Percentiles rank a stretch among this genome's conserved stretches.
Evolutionary conservation across 257 asterid species (phyloP).

Genomic region (Nicotiana sylvestris): DNA sequence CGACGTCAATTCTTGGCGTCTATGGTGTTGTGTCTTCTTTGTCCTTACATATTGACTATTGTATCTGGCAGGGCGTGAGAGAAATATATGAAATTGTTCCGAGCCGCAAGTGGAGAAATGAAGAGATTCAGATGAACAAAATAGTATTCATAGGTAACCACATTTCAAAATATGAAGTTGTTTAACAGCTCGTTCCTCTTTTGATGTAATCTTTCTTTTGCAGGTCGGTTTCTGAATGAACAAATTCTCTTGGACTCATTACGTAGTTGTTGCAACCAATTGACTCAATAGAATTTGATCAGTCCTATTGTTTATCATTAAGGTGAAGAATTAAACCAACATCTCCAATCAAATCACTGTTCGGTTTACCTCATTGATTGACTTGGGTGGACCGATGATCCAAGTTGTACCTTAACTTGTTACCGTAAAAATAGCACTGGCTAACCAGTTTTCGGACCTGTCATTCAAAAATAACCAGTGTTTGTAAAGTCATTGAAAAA

Average conservation of each 20-base stretch:
- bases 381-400: background rate
- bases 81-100: conserved; percentile 94
- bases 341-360: background rate
- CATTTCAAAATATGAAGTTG: background rate
- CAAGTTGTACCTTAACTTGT: too few species aligned
- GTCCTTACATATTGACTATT: background rate
- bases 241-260: conserved; percentile 49
- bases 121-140: conserved; percentile 56
- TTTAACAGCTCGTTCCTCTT: background rate
- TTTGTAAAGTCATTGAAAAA: too few species aligned
- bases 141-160: conserved; percentile 78
- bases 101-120: conserved; percentile 69
- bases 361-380: background rate
- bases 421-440: too few species aligned
- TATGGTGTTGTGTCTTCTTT: background rate
- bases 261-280: conserved; percentile 20
- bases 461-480: too few species aligned
- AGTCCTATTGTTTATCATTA: background rate
- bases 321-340: background rate
- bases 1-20: background rate
- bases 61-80: conserved; percentile 68
- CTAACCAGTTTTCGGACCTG: too few species aligned
- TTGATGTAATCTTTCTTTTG: conserved; percentile 9
- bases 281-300: background rate
- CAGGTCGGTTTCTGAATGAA: conserved; percentile 74